phyloP scores from a whole-genome alignment of 768 basidiomycete genomes.

The Kwoniella pini region DNA sequence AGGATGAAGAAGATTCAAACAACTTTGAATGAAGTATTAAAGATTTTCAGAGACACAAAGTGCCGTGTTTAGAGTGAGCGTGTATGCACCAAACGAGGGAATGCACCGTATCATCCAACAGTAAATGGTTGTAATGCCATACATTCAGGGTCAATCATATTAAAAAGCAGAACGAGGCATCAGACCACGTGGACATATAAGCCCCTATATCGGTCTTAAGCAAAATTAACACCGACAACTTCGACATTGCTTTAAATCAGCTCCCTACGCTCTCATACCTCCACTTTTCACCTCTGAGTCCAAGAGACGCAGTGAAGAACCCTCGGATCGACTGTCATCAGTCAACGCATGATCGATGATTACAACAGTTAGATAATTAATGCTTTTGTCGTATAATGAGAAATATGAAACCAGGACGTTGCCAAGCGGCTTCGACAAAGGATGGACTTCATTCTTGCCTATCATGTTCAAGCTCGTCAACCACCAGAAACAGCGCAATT shows the following conservation, averaged over 20 bases:
- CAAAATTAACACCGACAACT: neutral
- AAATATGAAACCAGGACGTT: too few relatives aligned
- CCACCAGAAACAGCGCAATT: too few relatives aligned
- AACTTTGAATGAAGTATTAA: neutral
- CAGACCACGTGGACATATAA: neutral
- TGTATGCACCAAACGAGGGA: neutral
- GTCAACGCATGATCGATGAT: too few relatives aligned
- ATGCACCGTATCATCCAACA: neutral
- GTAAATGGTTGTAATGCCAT: neutral
- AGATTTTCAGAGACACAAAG: conserved; percentile 3
- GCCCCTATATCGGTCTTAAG: neutral
- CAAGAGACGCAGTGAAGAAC: too few relatives aligned
- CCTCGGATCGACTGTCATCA: too few relatives aligned
- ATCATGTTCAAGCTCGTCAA: too few relatives aligned
- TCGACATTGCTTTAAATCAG: neutral
- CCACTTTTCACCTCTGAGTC: conserved; percentile 1
- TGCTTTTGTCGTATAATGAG: too few relatives aligned
- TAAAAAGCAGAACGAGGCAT: neutral
- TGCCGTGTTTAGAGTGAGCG: neutral
- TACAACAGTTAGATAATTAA: too few relatives aligned
- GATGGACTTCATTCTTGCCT: too few relatives aligned
- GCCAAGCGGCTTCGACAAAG: too few relatives aligned
- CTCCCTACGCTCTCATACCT: neutral
- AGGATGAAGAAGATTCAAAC: conserved; percentile 18
- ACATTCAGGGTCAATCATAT: conserved; percentile 2